Conservation (phyloP, 108 stramenopile genomes). For the Skeletonema grethae region DNA sequence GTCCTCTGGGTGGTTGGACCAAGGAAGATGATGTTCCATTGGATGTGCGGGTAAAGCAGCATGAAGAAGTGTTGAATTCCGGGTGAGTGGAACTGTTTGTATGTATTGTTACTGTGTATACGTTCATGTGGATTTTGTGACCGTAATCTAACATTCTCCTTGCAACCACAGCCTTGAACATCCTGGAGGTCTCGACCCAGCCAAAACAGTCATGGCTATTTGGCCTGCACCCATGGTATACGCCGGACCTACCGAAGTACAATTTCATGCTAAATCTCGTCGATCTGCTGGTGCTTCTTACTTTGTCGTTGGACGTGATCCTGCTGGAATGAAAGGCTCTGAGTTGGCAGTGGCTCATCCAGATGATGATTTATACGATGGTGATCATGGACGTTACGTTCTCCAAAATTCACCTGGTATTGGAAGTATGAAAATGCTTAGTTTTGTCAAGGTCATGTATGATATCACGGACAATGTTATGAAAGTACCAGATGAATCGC, state of each 20-base stretch:
- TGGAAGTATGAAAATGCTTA: constrained; percentile 94
- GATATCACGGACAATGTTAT: constrained; percentile 95
- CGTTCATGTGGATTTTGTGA: constrained; percentile 6
- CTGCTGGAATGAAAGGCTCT: constrained; percentile 98
- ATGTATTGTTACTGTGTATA: neutral
- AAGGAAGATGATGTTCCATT: constrained; percentile 98
- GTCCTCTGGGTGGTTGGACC: constrained; percentile 98
- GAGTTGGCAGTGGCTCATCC: constrained; percentile 81
- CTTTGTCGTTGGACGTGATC: constrained; percentile 98
- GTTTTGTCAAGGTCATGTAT: constrained; percentile 98
- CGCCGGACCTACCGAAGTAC: constrained; percentile 98
- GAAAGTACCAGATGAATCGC: constrained; percentile 89
- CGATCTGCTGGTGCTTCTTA: constrained; percentile 94
- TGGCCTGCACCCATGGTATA: constrained; percentile 99
- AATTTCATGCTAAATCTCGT: constrained; percentile 97
- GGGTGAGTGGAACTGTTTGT: constrained; percentile 49
- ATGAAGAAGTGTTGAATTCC: constrained; percentile 93
- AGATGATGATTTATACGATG: constrained; percentile 97
- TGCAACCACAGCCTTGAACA: constrained; percentile 52
- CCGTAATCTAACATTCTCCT: constrained; percentile 1
- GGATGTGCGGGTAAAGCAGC: constrained; percentile 97
- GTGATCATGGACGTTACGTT: constrained; percentile 97
- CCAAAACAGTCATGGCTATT: constrained; percentile 98
- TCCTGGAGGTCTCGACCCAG: constrained; percentile 94
- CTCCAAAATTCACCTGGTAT: constrained; percentile 94